phyloP scores from a whole-genome alignment of 1,284 basidiomycete genomes.

The Marasmius tenuissimus region DNA sequence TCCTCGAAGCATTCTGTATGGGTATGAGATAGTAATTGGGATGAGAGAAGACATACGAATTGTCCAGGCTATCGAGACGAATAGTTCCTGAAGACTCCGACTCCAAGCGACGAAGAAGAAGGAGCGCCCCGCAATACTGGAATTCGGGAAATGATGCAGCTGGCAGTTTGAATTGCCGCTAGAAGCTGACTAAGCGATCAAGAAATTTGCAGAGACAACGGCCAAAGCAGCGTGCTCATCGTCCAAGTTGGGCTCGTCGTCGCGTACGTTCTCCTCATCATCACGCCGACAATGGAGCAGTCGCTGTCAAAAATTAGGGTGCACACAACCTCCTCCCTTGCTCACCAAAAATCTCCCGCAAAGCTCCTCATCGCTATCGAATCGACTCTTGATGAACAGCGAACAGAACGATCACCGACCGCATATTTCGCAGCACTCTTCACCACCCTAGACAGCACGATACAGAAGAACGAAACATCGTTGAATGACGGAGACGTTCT shows the following conservation, averaged over 20 bases:
- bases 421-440: slow-evolving; percentile 90
- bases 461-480: slow-evolving; percentile 61
- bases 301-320: slow-evolving; percentile 86
- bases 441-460: slow-evolving; percentile 74
- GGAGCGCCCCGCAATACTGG: no score
- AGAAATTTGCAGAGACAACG: not conserved
- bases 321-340: slow-evolving; percentile 78
- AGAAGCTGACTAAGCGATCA: not conserved
- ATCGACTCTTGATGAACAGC: slow-evolving; percentile 81
- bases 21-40: no score
- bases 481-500: slow-evolving; percentile 81
- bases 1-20: no score
- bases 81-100: no score
- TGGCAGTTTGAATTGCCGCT: not conserved
- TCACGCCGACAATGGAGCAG: slow-evolving; percentile 45
- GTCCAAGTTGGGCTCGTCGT: not conserved
- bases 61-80: no score
- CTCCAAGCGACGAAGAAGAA: no score
- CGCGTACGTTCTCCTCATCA: not conserved
- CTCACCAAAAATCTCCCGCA: slow-evolving; percentile 91
- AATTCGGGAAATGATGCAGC: no score
- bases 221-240: not conserved
- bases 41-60: no score
- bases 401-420: slow-evolving; percentile 68
- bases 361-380: slow-evolving; percentile 89